phyloP scores from a whole-genome alignment of 208 protist genomes.

The Leishmania tarentolae region DNA sequence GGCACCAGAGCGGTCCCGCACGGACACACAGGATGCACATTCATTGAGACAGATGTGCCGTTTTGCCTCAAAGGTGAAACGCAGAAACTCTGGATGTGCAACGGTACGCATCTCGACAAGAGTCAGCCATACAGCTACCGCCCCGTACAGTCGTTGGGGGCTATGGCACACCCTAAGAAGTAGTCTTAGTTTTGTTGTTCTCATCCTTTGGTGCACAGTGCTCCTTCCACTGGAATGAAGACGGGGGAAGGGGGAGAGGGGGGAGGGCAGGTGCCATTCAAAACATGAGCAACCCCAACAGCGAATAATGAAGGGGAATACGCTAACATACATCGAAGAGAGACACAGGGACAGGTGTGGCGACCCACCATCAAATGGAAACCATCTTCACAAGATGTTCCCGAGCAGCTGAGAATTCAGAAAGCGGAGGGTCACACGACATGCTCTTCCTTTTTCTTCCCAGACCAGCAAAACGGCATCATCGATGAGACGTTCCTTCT shows the following conservation, averaged over 20 bases:
- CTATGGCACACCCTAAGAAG: background rate
- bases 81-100: background rate
- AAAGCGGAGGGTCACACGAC: background rate
- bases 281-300: background rate
- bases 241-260: too few relatives aligned
- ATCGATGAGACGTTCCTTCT: background rate
- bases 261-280: too few relatives aligned
- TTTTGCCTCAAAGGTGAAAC: background rate
- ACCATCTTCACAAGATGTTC: background rate
- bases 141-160: background rate
- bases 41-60: background rate
- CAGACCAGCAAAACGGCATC: background rate
- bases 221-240: too few relatives aligned
- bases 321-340: conserved; percentile 12
- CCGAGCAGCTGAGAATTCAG: background rate
- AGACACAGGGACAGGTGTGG: too few relatives aligned
- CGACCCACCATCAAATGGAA: too few relatives aligned
- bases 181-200: background rate
- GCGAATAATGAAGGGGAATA: background rate
- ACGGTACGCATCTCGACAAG: background rate
- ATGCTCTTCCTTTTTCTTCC: background rate
- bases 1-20: background rate
- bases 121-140: background rate
- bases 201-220: background rate
- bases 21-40: background rate